phyloP scores from a whole-genome alignment of 495 filamentous ascomycete species.

The Pyrenopolyporus hunteri region DNA sequence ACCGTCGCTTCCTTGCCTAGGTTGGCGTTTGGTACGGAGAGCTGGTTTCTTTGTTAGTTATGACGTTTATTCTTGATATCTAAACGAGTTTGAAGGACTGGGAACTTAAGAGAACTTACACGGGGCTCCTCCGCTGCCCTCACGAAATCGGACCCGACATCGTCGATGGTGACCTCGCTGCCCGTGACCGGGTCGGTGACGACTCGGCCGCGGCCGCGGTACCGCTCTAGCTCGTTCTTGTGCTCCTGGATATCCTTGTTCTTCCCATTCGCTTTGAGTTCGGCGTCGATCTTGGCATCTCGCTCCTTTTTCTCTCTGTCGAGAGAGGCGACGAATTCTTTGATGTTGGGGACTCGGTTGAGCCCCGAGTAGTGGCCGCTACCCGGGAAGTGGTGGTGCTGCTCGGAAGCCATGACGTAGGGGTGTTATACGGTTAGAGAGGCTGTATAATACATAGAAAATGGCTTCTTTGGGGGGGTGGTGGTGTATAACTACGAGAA shows the following conservation, averaged over 20 bases:
- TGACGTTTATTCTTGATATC: background rate
- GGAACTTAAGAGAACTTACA: conserved; percentile 51
- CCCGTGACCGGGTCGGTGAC: conserved; percentile 91
- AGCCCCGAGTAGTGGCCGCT: conserved; percentile 64
- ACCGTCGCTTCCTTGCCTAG: conserved; percentile 72
- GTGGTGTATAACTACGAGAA: background rate
- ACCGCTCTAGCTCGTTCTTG: conserved; percentile 45
- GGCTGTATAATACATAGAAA: conserved; percentile 3
- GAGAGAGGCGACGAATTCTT: conserved; percentile 78
- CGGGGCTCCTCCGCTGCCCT: conserved; percentile 71
- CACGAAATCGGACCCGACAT: conserved; percentile 73
- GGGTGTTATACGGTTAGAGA: conserved; percentile 1
- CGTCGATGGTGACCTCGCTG: conserved; percentile 83
- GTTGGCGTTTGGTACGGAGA: conserved; percentile 92
- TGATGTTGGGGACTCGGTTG: conserved; percentile 86
- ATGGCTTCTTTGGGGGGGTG: conserved; percentile 4
- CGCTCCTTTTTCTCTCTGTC: conserved; percentile 79
- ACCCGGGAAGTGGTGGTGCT: conserved; percentile 32
- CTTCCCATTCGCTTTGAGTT: conserved; percentile 48
- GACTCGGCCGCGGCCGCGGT: conserved; percentile 60
- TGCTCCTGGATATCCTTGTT: conserved; percentile 46
- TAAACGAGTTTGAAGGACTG: too few relatives aligned
- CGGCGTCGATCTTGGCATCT: conserved; percentile 68
- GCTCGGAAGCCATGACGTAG: conserved; percentile 38
- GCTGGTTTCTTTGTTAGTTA: conserved; percentile 45